These are phyloP conservation scores for Pseudogymnoascus sp. DNA, from an alignment of 2,329 filamentous ascomycete species.

Conservation along the genomic window DNA sequence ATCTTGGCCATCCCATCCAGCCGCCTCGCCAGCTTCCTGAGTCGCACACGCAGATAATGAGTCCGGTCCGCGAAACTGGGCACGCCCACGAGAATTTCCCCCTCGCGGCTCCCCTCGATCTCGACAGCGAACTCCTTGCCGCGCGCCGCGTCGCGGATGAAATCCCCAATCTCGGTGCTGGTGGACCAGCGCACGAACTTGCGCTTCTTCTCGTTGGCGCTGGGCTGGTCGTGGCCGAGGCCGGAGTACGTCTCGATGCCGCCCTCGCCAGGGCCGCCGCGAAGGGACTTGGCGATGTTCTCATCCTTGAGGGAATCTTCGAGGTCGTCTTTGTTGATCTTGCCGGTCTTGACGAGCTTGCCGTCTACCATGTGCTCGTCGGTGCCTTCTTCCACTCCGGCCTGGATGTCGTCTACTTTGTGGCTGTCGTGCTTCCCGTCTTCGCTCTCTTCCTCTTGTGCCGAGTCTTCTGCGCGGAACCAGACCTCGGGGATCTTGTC, in stretches of 20 bases:
- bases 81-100: conserved; percentile 68
- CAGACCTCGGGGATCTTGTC: conserved; percentile 66
- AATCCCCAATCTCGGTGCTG: conserved; percentile 86
- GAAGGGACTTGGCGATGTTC: conserved; percentile 37
- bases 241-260: conserved; percentile 66
- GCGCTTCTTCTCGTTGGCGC: conserved; percentile 35
- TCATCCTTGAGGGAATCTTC: conserved; percentile 32
- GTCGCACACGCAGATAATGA: conserved; percentile 70
- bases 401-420: conserved; percentile 26
- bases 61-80: conserved; percentile 88
- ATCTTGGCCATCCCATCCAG: conserved; percentile 64
- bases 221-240: conserved; percentile 53
- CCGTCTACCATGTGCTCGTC: conserved; percentile 46
- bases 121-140: conserved; percentile 78
- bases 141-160: conserved; percentile 81
- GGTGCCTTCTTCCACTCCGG: conserved; percentile 32
- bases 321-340: conserved; percentile 22
- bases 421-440: conserved; percentile 40
- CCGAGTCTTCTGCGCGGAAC: conserved; percentile 73
- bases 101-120: conserved; percentile 60
- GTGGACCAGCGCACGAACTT: conserved; percentile 82
- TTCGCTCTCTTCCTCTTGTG: conserved; percentile 38
- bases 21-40: conserved; percentile 62
- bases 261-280: conserved; percentile 44
- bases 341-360: conserved; percentile 31